Base-by-base conservation (phyloP, 2,329 filamentous ascomycete genomes). In the Alternaria arbusti region DNA sequence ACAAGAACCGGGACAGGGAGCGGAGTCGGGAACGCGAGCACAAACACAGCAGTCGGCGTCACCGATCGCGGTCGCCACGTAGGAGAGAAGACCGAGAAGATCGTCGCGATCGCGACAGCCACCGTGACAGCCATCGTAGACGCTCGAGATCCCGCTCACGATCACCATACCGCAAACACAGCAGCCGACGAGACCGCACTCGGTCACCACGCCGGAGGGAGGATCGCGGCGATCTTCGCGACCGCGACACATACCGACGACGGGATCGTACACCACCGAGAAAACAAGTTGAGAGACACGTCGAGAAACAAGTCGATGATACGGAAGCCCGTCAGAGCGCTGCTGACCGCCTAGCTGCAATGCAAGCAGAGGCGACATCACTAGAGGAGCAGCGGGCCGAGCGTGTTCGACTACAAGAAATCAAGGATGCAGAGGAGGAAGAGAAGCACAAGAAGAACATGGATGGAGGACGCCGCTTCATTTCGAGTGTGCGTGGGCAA, bases 1-100 rank as follows among this genome's bases (percentile, higher is more conserved):
- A 82, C 62, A 76, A 74, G 50, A 75, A 82, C 59, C 75, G 76
- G 58, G 78, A 75, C 30, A 68, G 70, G n/a, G 75, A 74, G 40
- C 74, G 76, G 22, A 64, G 66, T 51, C 52, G 68, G 45, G 50
- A 69, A 49, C 54, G 64, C 55, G 63, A 65, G 25, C 66, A 70
- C 61, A 65, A 71, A 25, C 68, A 72, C 44, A 71, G 68, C 51
- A 74, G 73, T 26, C 73, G 75, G 5, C 75, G 79, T 26, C 75
- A 76, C 30, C 75, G 77, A 11, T 80, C 76, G 30, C 73, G 78
- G 9, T 81, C 81, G 40, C 73, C 74, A 28, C 75, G 74, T 9
- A 79, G 71, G 17, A 67, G 66, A n/a, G 68, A 73, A 22, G 70
- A 74, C 26, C 67, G 69, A 17, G 61, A 70, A 6, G 60, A 66